Conservation (phyloP, 495 filamentous ascomycete species). For the Xylaria scruposa region DNA sequence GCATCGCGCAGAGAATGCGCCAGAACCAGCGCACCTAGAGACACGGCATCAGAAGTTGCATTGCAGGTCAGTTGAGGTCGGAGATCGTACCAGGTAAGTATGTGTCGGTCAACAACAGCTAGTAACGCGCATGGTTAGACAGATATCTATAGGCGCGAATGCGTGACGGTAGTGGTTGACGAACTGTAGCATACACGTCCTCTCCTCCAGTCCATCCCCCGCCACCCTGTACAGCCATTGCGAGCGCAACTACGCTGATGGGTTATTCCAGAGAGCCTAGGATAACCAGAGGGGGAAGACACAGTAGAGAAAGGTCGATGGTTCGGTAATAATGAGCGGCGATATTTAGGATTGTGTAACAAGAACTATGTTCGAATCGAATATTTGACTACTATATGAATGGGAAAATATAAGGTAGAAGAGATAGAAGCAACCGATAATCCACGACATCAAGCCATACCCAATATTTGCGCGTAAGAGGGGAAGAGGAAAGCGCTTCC, state of each 20-base stretch:
- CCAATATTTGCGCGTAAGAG: background rate
- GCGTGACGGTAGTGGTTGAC: slow-evolving; percentile 32
- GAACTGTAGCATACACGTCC: slow-evolving; percentile 65
- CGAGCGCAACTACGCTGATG: slow-evolving; percentile 30
- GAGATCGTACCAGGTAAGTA: slow-evolving; percentile 81
- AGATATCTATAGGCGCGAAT: slow-evolving; percentile 14
- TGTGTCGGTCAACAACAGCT: slow-evolving; percentile 89
- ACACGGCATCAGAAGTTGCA: slow-evolving; percentile 35
- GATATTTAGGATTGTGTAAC: background rate
- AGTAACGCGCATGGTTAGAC: slow-evolving; percentile 39
- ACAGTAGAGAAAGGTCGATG: background rate
- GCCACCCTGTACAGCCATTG: slow-evolving; percentile 48
- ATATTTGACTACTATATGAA: background rate
- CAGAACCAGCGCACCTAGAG: slow-evolving; percentile 84
- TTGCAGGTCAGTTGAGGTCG: slow-evolving; percentile 28
- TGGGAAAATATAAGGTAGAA: background rate
- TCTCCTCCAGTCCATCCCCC: slow-evolving; percentile 36
- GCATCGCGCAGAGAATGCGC: slow-evolving; percentile 94
- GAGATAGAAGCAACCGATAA: background rate
- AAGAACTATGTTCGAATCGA: background rate
- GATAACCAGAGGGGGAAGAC: background rate
- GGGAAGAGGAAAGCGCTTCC: background rate
- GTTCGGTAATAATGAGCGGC: background rate
- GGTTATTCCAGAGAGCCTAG: slow-evolving; percentile 22
- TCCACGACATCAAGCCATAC: background rate